Evolutionary conservation across 2,329 filamentous ascomycete genomes (phyloP).

Genomic region (Exophiala sideris): DNA sequence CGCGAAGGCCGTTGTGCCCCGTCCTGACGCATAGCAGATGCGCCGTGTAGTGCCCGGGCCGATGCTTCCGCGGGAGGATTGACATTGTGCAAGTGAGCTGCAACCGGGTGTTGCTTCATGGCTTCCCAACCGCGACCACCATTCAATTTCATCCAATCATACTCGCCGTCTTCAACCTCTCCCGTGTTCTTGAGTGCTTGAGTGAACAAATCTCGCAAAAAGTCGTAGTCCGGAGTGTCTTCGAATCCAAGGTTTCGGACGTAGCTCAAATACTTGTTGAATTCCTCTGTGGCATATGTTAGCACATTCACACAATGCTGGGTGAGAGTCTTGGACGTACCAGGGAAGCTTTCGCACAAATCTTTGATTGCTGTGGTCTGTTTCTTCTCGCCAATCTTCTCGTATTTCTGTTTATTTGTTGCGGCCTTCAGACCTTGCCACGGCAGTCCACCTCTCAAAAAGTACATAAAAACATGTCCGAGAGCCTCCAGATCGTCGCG

Average conservation of each 20-base stretch:
- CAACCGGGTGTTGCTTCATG: slow-evolving; percentile 65
- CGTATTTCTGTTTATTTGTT: slow-evolving; percentile 93
- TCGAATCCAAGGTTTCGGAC: slow-evolving; percentile 98
- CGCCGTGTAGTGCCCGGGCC: slow-evolving; percentile 77
- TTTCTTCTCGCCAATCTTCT: slow-evolving; percentile 99
- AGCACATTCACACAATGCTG: slow-evolving; percentile 25
- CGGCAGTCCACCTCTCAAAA: slow-evolving; percentile 62
- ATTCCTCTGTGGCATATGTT: slow-evolving; percentile 64
- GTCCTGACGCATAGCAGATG: slow-evolving; percentile 40
- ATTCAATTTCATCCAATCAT: slow-evolving; percentile 99
- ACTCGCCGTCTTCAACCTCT: slow-evolving; percentile 95
- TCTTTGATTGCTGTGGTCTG: slow-evolving; percentile 97
- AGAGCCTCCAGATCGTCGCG: slow-evolving; percentile 91
- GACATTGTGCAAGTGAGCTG: slow-evolving; percentile 75
- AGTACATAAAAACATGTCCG: slow-evolving; percentile 69
- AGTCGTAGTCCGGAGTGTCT: slow-evolving; percentile 97
- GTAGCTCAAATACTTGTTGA: slow-evolving; percentile 95
- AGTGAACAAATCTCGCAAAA: slow-evolving; percentile 92
- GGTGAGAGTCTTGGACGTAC: slow-evolving; percentile 39
- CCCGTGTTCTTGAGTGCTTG: slow-evolving; percentile 91
- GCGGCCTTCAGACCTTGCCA: slow-evolving; percentile 68
- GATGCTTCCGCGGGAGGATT: slow-evolving; percentile 77
- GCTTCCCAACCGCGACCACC: slow-evolving; percentile 89
- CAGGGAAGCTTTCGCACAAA: slow-evolving; percentile 88
- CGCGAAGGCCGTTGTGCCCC: slow-evolving; percentile 46